Evolutionary conservation across 2,329 filamentous ascomycete species (phyloP).

Genomic region (Venturia pyrina): DNA sequence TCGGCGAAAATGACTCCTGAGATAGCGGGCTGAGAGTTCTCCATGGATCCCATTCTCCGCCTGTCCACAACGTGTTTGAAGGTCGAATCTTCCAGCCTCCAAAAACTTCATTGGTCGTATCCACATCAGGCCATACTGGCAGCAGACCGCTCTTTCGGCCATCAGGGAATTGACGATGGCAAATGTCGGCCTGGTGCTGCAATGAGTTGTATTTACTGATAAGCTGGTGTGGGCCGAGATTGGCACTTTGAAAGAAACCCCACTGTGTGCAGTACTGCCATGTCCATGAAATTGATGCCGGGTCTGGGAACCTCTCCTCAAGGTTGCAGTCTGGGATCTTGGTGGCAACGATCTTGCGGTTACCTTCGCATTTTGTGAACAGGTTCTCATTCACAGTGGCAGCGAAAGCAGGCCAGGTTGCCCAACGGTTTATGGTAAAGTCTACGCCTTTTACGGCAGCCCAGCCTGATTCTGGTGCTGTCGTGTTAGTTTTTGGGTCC

Average conservation of each 20-base stretch:
- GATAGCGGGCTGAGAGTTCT: slow-evolving; percentile 36
- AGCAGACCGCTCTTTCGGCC: slow-evolving; percentile 30
- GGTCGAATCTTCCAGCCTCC: slow-evolving; percentile 44
- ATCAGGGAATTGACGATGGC: slow-evolving; percentile 39
- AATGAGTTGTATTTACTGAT: slow-evolving; percentile 38
- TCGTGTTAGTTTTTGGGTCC: slow-evolving; percentile 27
- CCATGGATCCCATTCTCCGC: slow-evolving; percentile 45
- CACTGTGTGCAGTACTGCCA: slow-evolving; percentile 46
- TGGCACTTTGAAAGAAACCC: slow-evolving; percentile 41
- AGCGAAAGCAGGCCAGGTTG: slow-evolving; percentile 29
- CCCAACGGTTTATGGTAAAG: slow-evolving; percentile 33
- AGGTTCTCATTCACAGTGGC: slow-evolving; percentile 29
- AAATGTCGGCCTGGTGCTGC: slow-evolving; percentile 34
- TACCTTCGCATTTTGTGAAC: slow-evolving; percentile 31
- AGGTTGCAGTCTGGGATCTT: slow-evolving; percentile 27
- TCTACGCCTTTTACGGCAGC: slow-evolving; percentile 31
- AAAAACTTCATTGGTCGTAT: slow-evolving; percentile 32
- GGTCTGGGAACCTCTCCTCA: slow-evolving; percentile 24
- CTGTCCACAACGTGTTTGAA: slow-evolving; percentile 41
- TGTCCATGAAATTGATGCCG: slow-evolving; percentile 34
- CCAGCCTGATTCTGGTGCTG: slow-evolving; percentile 31
- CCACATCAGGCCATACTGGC: slow-evolving; percentile 30
- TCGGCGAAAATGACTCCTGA: slow-evolving; percentile 31
- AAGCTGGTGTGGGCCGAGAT: slow-evolving; percentile 37
- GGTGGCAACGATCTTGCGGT: neutral